Base-by-base conservation (phyloP, 139 green algal genomes). In the Chlamydomonas sphaeroides region DNA sequence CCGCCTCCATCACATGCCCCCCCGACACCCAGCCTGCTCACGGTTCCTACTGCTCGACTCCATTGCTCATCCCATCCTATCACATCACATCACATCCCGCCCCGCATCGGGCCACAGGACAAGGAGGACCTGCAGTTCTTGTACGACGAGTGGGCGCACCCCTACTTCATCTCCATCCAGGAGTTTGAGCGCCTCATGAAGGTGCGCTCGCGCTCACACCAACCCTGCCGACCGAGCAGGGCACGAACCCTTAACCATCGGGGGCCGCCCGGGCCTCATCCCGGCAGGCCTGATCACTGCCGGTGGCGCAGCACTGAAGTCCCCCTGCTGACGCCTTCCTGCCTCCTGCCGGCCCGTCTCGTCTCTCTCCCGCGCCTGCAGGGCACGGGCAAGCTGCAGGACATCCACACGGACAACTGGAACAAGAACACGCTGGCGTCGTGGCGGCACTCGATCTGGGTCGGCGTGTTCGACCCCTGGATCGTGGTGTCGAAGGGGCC, bases 361-460 rank as follows among this genome's bases (percentile, higher is more conserved):
- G n/a, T n/a, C n/a, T n/a, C n/a, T n/a, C 45, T 53, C 11, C 28
- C 30, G 7, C 28, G 7, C 11, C 45, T 53, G 57, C 89, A 94
- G 85, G 88, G 80, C 62, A 97, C 92, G 2, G 90, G 90, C 38
- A 69, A 89, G 86, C 77, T 97, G 62, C 72, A 92, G 39, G 49
- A 61, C 3, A 88, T 97, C 0, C 76, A 59, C 0, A 78, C 85
- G 14, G 93, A 89, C 6, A 92, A 99, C 91, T 99, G 96, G 96
- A 97, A 91, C 18, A 84, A 86, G 30, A 89, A 95, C 73, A 99
- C 96, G 33, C 85, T 99, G 33, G 66, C 87, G 61, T 94, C 83
- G 18, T 99, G 96, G 96, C 93, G 95, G n/a, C 96, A 99, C 86
- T 96, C 91, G 67, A 96, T 98, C 84, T 98, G 95, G 93, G 96